phyloP scores from a whole-genome alignment of 1,139 yeast species.

The Meyerozyma carpophila region DNA sequence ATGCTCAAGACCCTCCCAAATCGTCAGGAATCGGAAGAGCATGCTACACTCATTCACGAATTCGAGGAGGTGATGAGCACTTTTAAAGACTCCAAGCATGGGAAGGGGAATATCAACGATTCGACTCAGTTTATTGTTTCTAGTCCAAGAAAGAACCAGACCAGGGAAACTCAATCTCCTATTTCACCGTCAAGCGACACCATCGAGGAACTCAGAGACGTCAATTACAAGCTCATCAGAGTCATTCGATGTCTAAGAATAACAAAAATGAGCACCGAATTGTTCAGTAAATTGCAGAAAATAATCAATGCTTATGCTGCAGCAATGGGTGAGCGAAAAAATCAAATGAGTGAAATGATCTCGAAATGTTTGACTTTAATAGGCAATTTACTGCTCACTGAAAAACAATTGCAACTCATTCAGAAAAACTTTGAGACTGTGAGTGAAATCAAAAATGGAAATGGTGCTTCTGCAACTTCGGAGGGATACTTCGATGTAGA shows the following conservation, averaged over 20 bases:
- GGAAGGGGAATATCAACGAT: slow-evolving; percentile 10
- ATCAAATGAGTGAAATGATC: slow-evolving; percentile 19
- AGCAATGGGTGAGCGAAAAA: slow-evolving; percentile 22
- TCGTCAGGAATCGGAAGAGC: slow-evolving; percentile 26
- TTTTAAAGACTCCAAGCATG: slow-evolving; percentile 12
- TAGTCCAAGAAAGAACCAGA: slow-evolving; percentile 29
- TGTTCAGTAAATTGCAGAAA: slow-evolving; percentile 17
- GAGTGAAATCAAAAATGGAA: slow-evolving; percentile 7
- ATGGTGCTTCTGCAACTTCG: slow-evolving; percentile 4
- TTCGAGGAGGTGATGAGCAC: slow-evolving; percentile 23
- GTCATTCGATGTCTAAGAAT: slow-evolving; percentile 31
- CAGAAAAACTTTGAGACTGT: slow-evolving; percentile 23
- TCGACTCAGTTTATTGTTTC: slow-evolving; percentile 29
- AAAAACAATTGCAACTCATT: slow-evolving; percentile 28
- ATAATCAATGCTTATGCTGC: slow-evolving; percentile 23
- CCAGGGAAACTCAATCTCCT: slow-evolving; percentile 1
- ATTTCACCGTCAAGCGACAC: slow-evolving; percentile 8
- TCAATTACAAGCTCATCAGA: slow-evolving; percentile 33
- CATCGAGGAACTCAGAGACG: slow-evolving; percentile 26
- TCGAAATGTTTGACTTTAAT: slow-evolving; percentile 24
- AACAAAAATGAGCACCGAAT: slow-evolving; percentile 32
- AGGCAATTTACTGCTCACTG: slow-evolving; percentile 23
- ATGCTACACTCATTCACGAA: slow-evolving; percentile 23
- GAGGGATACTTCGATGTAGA: slow-evolving; percentile 30
- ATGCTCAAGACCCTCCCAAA: slow-evolving; percentile 22